Evolutionary conservation across 2,329 filamentous ascomycete species (phyloP), one percentile per base, ranked within the genome.

Genomic region (Calonectria hawksworthii): DNA sequence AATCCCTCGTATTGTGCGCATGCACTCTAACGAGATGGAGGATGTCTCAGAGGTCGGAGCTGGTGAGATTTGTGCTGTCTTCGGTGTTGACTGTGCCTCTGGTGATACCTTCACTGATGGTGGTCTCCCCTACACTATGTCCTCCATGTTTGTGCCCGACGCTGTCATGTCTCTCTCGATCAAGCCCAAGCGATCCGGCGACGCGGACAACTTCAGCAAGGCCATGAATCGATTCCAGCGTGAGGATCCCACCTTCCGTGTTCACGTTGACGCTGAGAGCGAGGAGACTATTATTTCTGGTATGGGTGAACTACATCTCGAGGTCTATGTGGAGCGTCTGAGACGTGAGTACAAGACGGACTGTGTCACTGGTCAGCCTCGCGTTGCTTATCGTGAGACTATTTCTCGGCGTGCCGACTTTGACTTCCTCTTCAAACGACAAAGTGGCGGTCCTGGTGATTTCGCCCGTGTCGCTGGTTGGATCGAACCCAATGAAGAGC

Each of bases 21-120:
- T 99, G 97, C 97, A 99, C 89, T 98, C 96, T 59, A 98, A 99
- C 84, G 97, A 99, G 83, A 98, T 99, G 96, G 97, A 99, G 86
- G 97, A 99, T 83, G 95, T 98, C 36, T 89, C 88, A 71, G 96
- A 98, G 85, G 94, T 99, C 77, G 95, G 96, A 68, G 96, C 97
- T 69, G 97, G 97, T 86, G 97, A 99, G 86, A 99, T 99, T 78
- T 99, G 97, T 84, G 97, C 97, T 75, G 97, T 99, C 74, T 99
- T 99, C 83, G 97, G 97, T 83, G 95, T 99, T 70, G 97, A 99
- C 82, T 99, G 97, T 85, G 96, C 97, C 44, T 99, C 96, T 54
- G 97, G 97, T 81, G 97, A 99, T 85, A 99, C 96, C 54, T 99
- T 99, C 87, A 99, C 97, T 23, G 97, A 99, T 83, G 97, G 96